A percentile compares a stretch with the other conserved stretches of the same genome.
These are phyloP conservation scores for Crithidia bombi DNA, from an alignment of 208 protist genomes.

Conservation along the genomic window DNA sequence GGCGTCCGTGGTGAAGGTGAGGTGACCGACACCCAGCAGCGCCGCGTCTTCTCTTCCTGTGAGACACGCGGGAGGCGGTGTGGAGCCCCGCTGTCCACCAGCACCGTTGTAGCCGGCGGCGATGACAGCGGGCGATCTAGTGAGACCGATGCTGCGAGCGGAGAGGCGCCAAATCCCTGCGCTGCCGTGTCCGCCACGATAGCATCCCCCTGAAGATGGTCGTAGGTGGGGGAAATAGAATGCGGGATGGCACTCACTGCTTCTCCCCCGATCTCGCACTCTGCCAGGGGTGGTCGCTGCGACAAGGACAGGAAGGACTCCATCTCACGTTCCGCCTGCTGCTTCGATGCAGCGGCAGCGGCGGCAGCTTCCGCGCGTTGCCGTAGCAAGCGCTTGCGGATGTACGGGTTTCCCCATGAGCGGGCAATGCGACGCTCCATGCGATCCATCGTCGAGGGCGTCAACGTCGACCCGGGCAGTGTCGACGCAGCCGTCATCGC, in stretches of 20 bases:
- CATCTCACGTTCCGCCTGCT: not conserved
- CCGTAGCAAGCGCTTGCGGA: slow-evolving; percentile 51
- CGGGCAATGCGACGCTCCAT: slow-evolving; percentile 66
- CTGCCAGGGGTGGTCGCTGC: too few relatives aligned
- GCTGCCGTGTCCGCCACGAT: too few relatives aligned
- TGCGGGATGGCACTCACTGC: not conserved
- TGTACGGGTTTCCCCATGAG: slow-evolving; percentile 83
- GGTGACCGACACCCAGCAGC: not conserved
- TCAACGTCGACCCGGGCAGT: not conserved
- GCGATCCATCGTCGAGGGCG: slow-evolving; percentile 31
- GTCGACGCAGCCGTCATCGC: not conserved
- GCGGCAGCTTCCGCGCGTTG: slow-evolving; percentile 21
- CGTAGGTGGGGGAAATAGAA: not conserved
- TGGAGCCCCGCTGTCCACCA: not conserved
- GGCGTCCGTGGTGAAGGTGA: not conserved
- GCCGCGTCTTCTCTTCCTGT: not conserved
- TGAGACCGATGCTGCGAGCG: too few relatives aligned
- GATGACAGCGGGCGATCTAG: too few relatives aligned
- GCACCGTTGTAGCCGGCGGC: too few relatives aligned
- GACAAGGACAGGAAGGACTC: not conserved
- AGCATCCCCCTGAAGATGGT: too few relatives aligned
- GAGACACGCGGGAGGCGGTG: not conserved
- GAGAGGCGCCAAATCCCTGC: too few relatives aligned
- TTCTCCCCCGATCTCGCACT: too few relatives aligned
- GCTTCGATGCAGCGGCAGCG: slow-evolving; percentile 1